Percentiles rank a stretch among this genome's conserved stretches.
Evolutionary conservation across 2,329 filamentous ascomycete species (phyloP).

Genomic region (Trichothecium roseum): DNA sequence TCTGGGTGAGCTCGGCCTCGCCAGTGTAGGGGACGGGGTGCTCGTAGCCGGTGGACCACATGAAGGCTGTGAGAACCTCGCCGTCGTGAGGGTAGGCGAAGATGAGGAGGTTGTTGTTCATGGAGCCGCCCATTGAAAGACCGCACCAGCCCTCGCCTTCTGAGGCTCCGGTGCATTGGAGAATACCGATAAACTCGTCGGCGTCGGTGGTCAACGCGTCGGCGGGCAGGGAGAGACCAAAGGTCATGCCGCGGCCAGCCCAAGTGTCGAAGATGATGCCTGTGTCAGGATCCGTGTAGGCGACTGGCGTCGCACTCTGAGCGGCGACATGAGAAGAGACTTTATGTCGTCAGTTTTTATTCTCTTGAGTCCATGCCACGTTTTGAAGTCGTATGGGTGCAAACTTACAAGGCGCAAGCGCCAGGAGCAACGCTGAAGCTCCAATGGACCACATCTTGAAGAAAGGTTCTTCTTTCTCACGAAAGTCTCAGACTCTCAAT

Average conservation of each 20-base stretch:
- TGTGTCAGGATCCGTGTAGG: slow-evolving; percentile 34
- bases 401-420: slow-evolving; percentile 8
- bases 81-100: slow-evolving; percentile 45
- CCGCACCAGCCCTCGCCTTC: slow-evolving; percentile 46
- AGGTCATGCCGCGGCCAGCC: slow-evolving; percentile 33
- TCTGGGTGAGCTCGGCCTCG: slow-evolving; percentile 49
- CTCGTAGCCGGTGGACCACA: slow-evolving; percentile 47
- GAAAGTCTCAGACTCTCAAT: too few species aligned
- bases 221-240: slow-evolving; percentile 43
- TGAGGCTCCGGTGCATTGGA: slow-evolving; percentile 26
- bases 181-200: slow-evolving; percentile 48
- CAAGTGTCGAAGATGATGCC: slow-evolving; percentile 44
- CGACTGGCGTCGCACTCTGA: slow-evolving; percentile 8
- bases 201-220: slow-evolving; percentile 34
- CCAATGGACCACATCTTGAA: slow-evolving; percentile 5
- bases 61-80: slow-evolving; percentile 45
- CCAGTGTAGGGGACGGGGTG: slow-evolving; percentile 50
- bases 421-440: slow-evolving; percentile 5
- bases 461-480: neutral
- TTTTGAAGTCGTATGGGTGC: too few species aligned
- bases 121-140: slow-evolving; percentile 42
- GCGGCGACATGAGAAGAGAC: slow-evolving; percentile 6
- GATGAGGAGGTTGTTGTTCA: slow-evolving; percentile 48
- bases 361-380: neutral
- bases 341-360: slow-evolving; percentile 1